Base-by-base conservation (phyloP, 169 alveolate genomes). In the Plasmodium malariae region DNA sequence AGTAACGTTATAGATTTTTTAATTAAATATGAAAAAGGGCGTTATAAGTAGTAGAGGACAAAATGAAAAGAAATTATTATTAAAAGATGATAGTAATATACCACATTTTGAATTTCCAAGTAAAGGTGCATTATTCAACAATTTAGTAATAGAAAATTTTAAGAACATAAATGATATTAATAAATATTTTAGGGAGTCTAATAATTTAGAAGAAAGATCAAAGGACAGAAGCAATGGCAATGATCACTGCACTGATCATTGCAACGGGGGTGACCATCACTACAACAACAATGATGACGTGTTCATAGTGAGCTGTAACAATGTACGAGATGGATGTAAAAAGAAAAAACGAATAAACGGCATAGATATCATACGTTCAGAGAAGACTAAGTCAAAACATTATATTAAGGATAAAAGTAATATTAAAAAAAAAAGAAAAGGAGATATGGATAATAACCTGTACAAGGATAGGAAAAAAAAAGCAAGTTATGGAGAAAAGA, bases 1-100 rank as follows among this genome's bases (percentile, higher is more conserved):
- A n/a, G n/a, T n/a, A n/a, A n/a, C n/a, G n/a, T n/a, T n/a, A n/a
- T n/a, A n/a, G n/a, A n/a, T n/a, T n/a, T n/a, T n/a, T n/a, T n/a
- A n/a, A 37, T 30, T 21, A 74, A 76, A 62, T 54, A 76, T 76
- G 89, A 76, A 76, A 76, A 76, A 62, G 26, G 37, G 24, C 14
- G 49, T n/a, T 5, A 30, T 48, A 78, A 36, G 21, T 65, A 43
- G 32, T 19, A 40, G 43, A 11, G 32, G 19, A 2, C 60, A 30
- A 65, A 78, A 55, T 62, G 78, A 78, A 7, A 78, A 63, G n/a
- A 62, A 62, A 54, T 30, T 62, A 6, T 19, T 55, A 28, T 54
- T 40, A 62, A 62, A 62, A 17, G 49, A 78, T 14, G 69, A 78
- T 5, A 70, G 43, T 55, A 78, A 51, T 32, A 28, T 34, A 43